Base-by-base conservation (phyloP, 192 early-diverging fungal genomes). In the Diversispora epigaea region DNA sequence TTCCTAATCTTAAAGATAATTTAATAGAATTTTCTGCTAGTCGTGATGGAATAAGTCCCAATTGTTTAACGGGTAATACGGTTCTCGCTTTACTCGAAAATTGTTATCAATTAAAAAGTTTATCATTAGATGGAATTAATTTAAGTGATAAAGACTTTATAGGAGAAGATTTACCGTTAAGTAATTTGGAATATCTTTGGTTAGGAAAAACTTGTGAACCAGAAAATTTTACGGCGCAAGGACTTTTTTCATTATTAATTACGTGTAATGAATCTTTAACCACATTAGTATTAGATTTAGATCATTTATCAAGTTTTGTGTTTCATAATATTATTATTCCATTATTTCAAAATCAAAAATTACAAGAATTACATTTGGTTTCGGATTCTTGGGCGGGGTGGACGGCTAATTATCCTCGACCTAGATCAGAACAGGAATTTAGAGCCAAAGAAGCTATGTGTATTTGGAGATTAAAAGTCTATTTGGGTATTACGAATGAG, bases 401-500 rank as follows among this genome's bases (percentile, higher is more conserved):
- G 73, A 50, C 32, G 6, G 61, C 45, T 14, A 25, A 65, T 65
- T 75, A 75, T 63, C 73, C 73, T 43, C 19, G n/a, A n/a, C 73
- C 73, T 43, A 40, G 63, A 55, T 65, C 9, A 12, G 73, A 75
- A 50, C 62, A 55, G 12, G 73, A 75, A 25, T 3, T 63, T 3
- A n/a, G 43, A 64, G 73, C 73, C 32, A 75, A 75, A 54, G 73
- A 75, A 75, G 73, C 73, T 8, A 65, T 75, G 62, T 75, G 73
- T 60, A 19, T 61, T 44, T 75, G 73, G 73, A 75, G 50, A 19
- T 61, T 75, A 44, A 75, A 75, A 40, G 43, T 25, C 14, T 75
- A 75, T 65, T 75, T 47, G 73, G 73, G 62, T 12, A 52, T 75
- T 32, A 52, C 61, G 4, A 43, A 64, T 25, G 62, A 75, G 6